Percentiles rank a stretch among this genome's conserved stretches.
phyloP scores from a whole-genome alignment of 2,329 filamentous ascomycete genomes.

The Seiridium unicorne region DNA sequence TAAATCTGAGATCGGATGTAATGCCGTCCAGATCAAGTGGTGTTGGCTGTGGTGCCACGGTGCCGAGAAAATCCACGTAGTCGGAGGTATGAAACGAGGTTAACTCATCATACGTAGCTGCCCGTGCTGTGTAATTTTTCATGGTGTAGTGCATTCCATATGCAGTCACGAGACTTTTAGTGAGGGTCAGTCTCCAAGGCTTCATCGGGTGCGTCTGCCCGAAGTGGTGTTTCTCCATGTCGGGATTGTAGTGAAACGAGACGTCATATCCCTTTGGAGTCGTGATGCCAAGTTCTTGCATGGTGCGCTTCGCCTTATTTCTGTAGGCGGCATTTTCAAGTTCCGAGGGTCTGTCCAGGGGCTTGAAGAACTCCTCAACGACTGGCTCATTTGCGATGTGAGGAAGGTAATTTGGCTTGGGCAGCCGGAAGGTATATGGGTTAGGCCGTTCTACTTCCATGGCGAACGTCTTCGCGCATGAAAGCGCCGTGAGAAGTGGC shows the following conservation, averaged over 20 bases:
- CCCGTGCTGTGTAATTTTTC: slow-evolving; percentile 85
- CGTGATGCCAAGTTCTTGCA: slow-evolving; percentile 66
- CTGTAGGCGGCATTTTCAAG: slow-evolving; percentile 56
- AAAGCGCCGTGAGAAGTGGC: no score
- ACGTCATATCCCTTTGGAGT: slow-evolving; percentile 85
- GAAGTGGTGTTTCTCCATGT: slow-evolving; percentile 96
- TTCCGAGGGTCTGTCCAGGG: slow-evolving; percentile 49
- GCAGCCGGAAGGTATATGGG: slow-evolving; percentile 40
- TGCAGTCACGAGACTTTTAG: slow-evolving; percentile 89
- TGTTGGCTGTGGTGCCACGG: slow-evolving; percentile 63
- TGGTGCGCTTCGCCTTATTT: slow-evolving; percentile 55
- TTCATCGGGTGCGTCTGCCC: slow-evolving; percentile 98
- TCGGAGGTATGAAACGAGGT: slow-evolving; percentile 82
- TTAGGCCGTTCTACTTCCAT: not conserved
- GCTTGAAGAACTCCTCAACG: slow-evolving; percentile 50
- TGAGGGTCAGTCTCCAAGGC: slow-evolving; percentile 92
- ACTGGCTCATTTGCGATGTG: slow-evolving; percentile 51
- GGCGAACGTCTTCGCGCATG: not conserved
- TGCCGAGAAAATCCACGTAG: slow-evolving; percentile 85
- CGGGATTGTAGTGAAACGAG: slow-evolving; percentile 92
- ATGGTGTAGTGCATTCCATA: slow-evolving; percentile 97
- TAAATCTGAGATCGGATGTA: slow-evolving; percentile 70
- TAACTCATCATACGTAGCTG: slow-evolving; percentile 85
- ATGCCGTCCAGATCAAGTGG: slow-evolving; percentile 65
- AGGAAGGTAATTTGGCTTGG: slow-evolving; percentile 60